Evolutionary conservation across 257 asterid species (phyloP), one percentile per base, ranked within the genome.

Genomic region (Forsythia suspensa): DNA sequence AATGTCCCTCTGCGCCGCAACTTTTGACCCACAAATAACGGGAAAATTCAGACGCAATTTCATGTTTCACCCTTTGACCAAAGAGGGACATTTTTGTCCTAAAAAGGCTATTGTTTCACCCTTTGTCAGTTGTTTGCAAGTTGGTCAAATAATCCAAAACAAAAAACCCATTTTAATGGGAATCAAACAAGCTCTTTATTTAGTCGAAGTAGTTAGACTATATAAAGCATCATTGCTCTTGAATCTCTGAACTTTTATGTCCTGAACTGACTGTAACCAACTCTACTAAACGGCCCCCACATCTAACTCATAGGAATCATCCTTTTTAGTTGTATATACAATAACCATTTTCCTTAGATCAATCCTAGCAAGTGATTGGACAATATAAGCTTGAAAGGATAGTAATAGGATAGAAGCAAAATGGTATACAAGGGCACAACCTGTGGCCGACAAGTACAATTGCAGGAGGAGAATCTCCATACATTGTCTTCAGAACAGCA

Each of bases 391-490:
- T 55, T 16, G 20, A 51, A 15, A 52, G 21, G 10, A 52, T n/a
- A 52, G 24, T 18, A 59, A 59, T 0, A 59, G 68, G 68, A 59
- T 59, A 63, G 39, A 63, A 63, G 39, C 70, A 3, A 63, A 63
- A 63, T 11, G 10, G 70, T n/a, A 63, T 61, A 84, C 74, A 80
- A 82, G 46, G 77, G 77, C 38, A 77, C 52, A 76, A 96, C 99
- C 97, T 96, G 94, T 96, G 99, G 74, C 98, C 99, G 83, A 94
- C 86, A 81, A 96, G 87, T 90, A 94, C 95, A 85, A 96, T 84
- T 67, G 99, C 97, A 73, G 99, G 97, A 80, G 94, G 95, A 77
- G 97, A 87, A 87, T 94, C 93, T 77, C 95, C 95, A 79, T 88
- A 96, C 91, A 93, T 88, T 55, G 93, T 83, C 91, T 91, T 94